Evolutionary conservation across 768 basidiomycete genomes (phyloP).

Genomic region (Russula sp.): DNA sequence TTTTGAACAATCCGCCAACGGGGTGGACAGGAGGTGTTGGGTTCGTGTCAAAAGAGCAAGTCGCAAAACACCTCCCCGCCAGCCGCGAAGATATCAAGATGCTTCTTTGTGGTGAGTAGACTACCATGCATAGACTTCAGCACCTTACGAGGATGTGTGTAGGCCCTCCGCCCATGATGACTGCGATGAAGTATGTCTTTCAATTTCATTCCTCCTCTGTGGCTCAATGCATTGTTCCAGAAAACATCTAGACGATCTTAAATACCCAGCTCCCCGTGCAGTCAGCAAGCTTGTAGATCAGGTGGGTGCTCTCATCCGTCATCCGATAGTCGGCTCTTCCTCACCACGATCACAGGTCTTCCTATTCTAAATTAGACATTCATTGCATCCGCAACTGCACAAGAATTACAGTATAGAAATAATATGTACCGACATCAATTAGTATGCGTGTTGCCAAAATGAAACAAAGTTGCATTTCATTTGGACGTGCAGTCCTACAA

Average conservation of each 20-base stretch:
- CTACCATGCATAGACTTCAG: neutral
- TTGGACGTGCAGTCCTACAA: neutral
- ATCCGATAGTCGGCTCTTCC: neutral
- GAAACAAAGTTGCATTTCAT: neutral
- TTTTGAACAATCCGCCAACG: conserved; percentile 89
- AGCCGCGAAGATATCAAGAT: conserved; percentile 65
- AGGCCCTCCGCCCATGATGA: conserved; percentile 74
- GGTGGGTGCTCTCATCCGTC: conserved; percentile 34
- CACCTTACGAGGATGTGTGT: neutral
- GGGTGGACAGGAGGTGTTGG: conserved; percentile 86
- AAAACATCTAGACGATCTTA: conserved; percentile 83
- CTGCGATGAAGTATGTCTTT: conserved; percentile 63
- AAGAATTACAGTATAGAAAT: neutral
- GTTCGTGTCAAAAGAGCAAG: conserved; percentile 90
- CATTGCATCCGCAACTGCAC: neutral
- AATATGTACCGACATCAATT: neutral
- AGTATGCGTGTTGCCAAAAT: neutral
- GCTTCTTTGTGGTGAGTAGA: conserved; percentile 67
- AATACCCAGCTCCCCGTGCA: conserved; percentile 79
- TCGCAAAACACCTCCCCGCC: conserved; percentile 71
- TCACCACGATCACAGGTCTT: conserved; percentile 33
- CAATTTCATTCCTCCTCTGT: conserved; percentile 8
- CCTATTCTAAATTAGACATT: conserved; percentile 29
- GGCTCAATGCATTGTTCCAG: conserved; percentile 33
- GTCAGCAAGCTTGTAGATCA: conserved; percentile 92